Evolutionary conservation across 164 flowering plant species (phyloP), one percentile per base, ranked within the genome.

Genomic region (Paratinospora sagittata): DNA sequence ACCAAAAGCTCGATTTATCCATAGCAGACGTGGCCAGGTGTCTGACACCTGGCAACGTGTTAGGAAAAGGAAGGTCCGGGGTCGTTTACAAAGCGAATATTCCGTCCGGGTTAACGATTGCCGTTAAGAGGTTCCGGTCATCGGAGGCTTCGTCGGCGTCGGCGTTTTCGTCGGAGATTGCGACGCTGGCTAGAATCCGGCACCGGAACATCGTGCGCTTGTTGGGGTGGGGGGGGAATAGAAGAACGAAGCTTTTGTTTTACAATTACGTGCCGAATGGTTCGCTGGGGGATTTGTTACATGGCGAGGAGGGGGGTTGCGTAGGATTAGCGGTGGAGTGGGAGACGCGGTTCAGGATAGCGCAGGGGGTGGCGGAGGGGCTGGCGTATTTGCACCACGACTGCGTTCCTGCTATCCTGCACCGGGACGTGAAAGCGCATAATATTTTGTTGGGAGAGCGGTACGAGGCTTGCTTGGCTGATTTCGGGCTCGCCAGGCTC

Each of bases 401-500:
- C 36, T 92, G 97, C 47, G 87, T 80, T 1, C 97, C 97, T 7
- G 74, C 93, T 3, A 90, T 90, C 70, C 58, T 90, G 27, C 97
- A 92, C 81, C 84, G 97, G 9, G 97, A 92, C 65, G 93, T 92
- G n/a, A 92, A 92, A 74, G 82, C 87, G 1, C 87, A 86, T 26
- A 92, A 92, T 61, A 88, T 92, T 9, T 69, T 92, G 41, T 63
- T 92, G 45, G 92, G 90, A 0, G 90, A 84, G 14, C 74, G 85
- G 11, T 85, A 83, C 65, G 93, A 88, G 70, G 78, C 97, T 16
- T 87, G 85, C 41, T 70, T 92, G 68, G 95, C 97, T 0, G 95
- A 92, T 67, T 92, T 92, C 64, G 97, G 97, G 14, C 80, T 92
- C n/a, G n/a, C n/a, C n/a, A n/a, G n/a, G n/a, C n/a, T n/a, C n/a